These are phyloP conservation scores for Hansenula sp. DNA, from an alignment of 1,139 yeast genomes.

Conservation along the genomic window DNA sequence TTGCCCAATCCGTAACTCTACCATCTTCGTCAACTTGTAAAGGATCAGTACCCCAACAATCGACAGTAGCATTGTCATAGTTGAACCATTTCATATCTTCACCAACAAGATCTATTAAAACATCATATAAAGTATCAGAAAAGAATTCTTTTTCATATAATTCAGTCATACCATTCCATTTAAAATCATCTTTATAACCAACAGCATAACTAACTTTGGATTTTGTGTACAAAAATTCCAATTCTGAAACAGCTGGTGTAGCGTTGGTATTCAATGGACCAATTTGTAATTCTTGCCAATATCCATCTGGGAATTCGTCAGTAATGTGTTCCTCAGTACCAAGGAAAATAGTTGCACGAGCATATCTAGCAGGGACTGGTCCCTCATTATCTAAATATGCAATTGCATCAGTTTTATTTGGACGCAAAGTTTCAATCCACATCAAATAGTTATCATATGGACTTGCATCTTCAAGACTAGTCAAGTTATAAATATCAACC, in stretches of 20 bases:
- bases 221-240: conserved; percentile 18
- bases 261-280: conserved; percentile 20
- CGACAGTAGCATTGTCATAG: conserved; percentile 13
- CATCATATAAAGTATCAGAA: conserved; percentile 6
- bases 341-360: conserved; percentile 19
- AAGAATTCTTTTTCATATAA: conserved; percentile 8
- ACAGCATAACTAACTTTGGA: conserved; percentile 13
- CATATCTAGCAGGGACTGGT: conserved; percentile 18
- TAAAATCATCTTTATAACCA: conserved; percentile 17
- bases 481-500: conserved; percentile 14
- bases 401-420: conserved; percentile 23
- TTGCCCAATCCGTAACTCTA: conserved; percentile 13
- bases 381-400: conserved; percentile 17
- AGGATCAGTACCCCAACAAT: conserved; percentile 24
- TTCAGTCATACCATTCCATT: conserved; percentile 6
- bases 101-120: conserved; percentile 4
- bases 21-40: conserved; percentile 14
- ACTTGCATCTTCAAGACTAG: conserved; percentile 16
- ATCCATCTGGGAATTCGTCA: conserved; percentile 20
- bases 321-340: conserved; percentile 19
- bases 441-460: conserved; percentile 19
- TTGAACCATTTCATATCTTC: conserved; percentile 14
- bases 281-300: conserved; percentile 21
- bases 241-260: conserved; percentile 8
- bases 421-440: conserved; percentile 21